These are phyloP conservation scores for Diaporthe sp. DNA, from an alignment of 2,329 filamentous ascomycete genomes.

Conservation along the genomic window DNA sequence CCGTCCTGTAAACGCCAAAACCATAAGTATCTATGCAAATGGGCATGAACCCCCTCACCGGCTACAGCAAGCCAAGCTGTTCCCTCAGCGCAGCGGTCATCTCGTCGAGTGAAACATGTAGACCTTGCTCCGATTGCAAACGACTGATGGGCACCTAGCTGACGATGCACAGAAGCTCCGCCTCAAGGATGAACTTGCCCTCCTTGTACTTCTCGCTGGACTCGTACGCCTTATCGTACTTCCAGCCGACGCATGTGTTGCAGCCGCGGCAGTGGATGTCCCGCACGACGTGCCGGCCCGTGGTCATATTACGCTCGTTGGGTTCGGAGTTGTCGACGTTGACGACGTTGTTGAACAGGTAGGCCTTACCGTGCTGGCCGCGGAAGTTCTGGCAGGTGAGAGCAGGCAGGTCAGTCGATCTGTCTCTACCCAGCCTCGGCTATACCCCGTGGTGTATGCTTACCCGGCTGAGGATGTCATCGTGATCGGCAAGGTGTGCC, in stretches of 20 bases:
- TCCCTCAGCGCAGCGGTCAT: not conserved
- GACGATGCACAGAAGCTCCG: slow-evolving; percentile 88
- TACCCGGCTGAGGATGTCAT: slow-evolving; percentile 95
- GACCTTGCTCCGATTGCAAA: not conserved
- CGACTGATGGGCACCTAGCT: slow-evolving; percentile 53
- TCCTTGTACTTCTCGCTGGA: slow-evolving; percentile 97
- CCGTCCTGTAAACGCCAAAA: slow-evolving; percentile 23
- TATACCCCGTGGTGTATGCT: slow-evolving; percentile 49
- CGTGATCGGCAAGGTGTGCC: slow-evolving; percentile 93
- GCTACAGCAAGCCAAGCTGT: slow-evolving; percentile 6
- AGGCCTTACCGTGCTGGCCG: slow-evolving; percentile 97
- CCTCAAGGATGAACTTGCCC: slow-evolving; percentile 96
- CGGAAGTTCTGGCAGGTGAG: slow-evolving; percentile 83
- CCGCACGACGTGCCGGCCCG: slow-evolving; percentile 91
- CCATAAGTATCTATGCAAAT: slow-evolving; percentile 19
- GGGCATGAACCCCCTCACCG: not conserved
- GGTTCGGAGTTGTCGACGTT: slow-evolving; percentile 88
- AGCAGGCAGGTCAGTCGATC: not conserved
- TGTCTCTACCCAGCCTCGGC: not conserved
- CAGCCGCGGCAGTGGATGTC: slow-evolving; percentile 95
- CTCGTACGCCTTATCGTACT: slow-evolving; percentile 98
- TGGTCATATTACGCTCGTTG: slow-evolving; percentile 98
- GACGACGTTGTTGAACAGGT: slow-evolving; percentile 94
- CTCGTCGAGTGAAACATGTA: not conserved
- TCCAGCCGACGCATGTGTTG: slow-evolving; percentile 95